Evolutionary conservation across 306 rosid species (phyloP), one percentile per base, ranked within the genome.

Genomic region (Quillaja saponaria): DNA sequence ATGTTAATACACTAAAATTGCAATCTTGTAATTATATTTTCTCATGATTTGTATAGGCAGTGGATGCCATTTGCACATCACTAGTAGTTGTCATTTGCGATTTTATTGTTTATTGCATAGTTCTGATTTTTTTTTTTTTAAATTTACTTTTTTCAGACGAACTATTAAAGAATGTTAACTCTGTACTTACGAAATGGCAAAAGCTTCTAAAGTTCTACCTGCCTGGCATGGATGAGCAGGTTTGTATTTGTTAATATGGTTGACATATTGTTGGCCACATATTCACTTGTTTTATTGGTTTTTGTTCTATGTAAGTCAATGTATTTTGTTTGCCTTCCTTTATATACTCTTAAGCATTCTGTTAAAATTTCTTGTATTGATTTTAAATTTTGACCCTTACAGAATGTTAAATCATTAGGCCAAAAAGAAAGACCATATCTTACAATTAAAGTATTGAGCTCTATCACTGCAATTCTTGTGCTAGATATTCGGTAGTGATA

Each of bases 141-240:
- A 52, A 72, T 52, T 55, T 57, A 53, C 38, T 55, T 37, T 72
- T 63, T 61, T 61, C 82, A 94, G 99, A 77, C 60, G 77, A 77
- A 59, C 79, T 94, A 80, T 66, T 70, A 47, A 71, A 85, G 67
- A 86, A 71, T 58, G 84, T 81, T 41, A 63, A 74, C 25, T 73
- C 6, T 14, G 53, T 83, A 60, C 61, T 94, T 66, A 48, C 83
- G 31, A 81, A 80, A 66, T 94, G 97, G 99, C 76, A 83, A 71
- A 82, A 77, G 57, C 74, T 71, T 68, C 82, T 94, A 70, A 83
- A 63, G 77, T 78, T 81, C 71, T 94, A 89, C 77, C 86, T 94
- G 51, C 21, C 79, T 54, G 91, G 81, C 63, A 44, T 85, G 49
- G 99, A 94, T 66, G 99, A 94, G 66, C 95, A 94, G 99, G 99